These are phyloP conservation scores for Cystobasidium slooffiae DNA, from an alignment of 1,284 basidiomycete genomes.

Conservation along the genomic window DNA sequence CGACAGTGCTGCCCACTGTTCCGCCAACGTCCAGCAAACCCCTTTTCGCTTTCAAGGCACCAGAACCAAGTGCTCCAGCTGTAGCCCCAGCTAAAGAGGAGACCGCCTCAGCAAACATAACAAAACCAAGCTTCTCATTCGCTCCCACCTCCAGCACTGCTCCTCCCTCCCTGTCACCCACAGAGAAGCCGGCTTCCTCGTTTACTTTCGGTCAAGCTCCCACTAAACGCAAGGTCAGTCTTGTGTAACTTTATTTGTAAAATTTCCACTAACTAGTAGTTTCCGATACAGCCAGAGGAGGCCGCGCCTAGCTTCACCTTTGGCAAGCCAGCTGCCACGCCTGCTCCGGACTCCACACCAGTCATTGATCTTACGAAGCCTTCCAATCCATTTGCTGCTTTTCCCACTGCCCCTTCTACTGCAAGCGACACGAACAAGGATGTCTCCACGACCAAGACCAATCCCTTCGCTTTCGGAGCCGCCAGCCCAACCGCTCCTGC, in stretches of 20 bases:
- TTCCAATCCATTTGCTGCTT: slow-evolving; percentile 26
- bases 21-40: slow-evolving; percentile 1
- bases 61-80: not conserved
- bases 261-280: not conserved
- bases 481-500: no score
- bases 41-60: slow-evolving; percentile 26
- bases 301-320: not conserved
- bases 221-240: slow-evolving; percentile 5
- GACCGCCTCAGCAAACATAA: not conserved
- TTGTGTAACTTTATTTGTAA: not conserved
- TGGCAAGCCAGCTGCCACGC: not conserved
- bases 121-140: slow-evolving; percentile 24
- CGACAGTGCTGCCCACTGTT: not conserved
- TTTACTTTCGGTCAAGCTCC: slow-evolving; percentile 11
- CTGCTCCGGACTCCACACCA: not conserved
- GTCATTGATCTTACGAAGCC: slow-evolving; percentile 15
- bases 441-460: no score
- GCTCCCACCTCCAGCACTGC: not conserved
- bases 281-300: slow-evolving; percentile 3
- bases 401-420: not conserved
- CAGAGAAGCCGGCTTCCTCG: not conserved
- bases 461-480: no score
- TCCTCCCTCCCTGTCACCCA: not conserved
- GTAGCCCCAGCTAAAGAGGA: not conserved
- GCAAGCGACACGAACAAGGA: not conserved